Conservation (phyloP, 2,329 filamentous ascomycete genomes). For the Ophiostoma perfectum region DNA sequence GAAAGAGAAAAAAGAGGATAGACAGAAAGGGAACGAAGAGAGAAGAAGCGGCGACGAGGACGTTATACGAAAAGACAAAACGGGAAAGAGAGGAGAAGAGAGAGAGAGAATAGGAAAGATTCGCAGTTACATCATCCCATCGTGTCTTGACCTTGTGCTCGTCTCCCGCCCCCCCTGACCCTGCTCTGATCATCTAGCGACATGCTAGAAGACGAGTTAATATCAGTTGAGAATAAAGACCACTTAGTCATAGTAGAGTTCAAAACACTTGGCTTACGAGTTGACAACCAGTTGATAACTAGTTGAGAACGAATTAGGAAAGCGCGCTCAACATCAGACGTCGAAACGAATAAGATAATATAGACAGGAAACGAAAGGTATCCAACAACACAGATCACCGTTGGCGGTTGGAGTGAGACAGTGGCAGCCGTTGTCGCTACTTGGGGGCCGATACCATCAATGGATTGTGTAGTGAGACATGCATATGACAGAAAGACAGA, state of each 20-base stretch:
- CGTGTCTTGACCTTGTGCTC: background rate
- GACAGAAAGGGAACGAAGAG: slow-evolving; percentile 10
- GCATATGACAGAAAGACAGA: background rate
- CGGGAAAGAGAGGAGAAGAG: background rate
- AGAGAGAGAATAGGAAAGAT: slow-evolving; percentile 5
- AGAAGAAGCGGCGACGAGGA: background rate
- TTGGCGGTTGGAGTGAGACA: background rate
- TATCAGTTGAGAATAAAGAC: background rate
- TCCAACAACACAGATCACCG: background rate
- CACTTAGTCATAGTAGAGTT: no score
- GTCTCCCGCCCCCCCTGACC: slow-evolving; percentile 9
- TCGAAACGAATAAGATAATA: slow-evolving; percentile 8
- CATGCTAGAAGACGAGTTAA: background rate
- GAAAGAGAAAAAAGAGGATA: slow-evolving; percentile 7
- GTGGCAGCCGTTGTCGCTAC: background rate
- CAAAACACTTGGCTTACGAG: no score
- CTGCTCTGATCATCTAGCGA: slow-evolving; percentile 11
- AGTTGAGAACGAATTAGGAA: slow-evolving; percentile 1
- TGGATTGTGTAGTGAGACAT: background rate
- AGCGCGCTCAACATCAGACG: background rate
- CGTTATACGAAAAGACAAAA: background rate
- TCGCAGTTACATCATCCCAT: slow-evolving; percentile 11
- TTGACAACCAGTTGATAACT: background rate
- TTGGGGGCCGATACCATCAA: background rate
- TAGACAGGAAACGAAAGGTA: background rate